phyloP scores from a whole-genome alignment of 2,329 filamentous ascomycete genomes.

The Chalaropsis ovoidea region DNA sequence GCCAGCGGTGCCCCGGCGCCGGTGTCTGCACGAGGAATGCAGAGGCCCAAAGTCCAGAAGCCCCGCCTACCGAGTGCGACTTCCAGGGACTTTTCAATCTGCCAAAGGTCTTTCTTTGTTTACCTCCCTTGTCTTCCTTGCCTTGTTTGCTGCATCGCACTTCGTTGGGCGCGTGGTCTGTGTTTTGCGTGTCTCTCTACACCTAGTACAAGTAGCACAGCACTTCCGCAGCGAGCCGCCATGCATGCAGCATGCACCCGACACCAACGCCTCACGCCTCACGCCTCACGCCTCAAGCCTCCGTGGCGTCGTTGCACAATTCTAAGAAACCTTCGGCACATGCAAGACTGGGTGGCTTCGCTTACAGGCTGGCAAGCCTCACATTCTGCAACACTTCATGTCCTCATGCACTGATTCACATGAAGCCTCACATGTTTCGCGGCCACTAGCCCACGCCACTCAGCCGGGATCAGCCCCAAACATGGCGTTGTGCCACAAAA shows the following conservation, averaged over 20 bases:
- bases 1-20: background rate
- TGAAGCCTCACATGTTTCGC: background rate
- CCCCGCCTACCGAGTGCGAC: background rate
- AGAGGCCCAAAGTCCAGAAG: background rate
- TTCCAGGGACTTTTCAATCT: background rate
- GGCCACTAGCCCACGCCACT: no score
- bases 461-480: background rate
- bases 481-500: background rate
- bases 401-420: background rate
- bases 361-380: background rate
- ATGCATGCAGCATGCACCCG: background rate
- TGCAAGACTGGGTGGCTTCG: conserved; percentile 2
- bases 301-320: background rate
- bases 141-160: background rate
- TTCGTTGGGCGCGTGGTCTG: background rate
- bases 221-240: background rate
- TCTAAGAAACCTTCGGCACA: background rate
- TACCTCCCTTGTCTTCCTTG: background rate
- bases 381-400: no score
- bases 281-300: no score
- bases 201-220: background rate
- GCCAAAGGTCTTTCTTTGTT: background rate
- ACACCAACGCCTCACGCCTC: no score
- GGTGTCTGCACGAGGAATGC: background rate
- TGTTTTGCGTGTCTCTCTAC: background rate